Evolutionary conservation across 441 rosid species (phyloP), one percentile per base, ranked within the genome.

Genomic region (Populus tomentosa): DNA sequence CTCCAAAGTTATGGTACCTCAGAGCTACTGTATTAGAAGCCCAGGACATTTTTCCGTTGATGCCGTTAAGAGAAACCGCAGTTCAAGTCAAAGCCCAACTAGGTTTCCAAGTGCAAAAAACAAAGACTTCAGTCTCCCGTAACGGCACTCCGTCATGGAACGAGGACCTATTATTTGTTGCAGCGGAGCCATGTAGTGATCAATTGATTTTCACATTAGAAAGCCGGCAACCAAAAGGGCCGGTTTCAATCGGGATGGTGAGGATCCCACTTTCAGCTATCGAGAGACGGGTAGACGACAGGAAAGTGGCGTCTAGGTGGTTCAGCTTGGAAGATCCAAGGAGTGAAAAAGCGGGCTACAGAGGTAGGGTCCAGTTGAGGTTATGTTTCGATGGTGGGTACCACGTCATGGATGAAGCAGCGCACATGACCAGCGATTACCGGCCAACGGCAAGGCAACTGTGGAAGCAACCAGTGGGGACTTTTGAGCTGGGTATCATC

Each of bases 401-500:
- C 81, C 98, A 94, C 79, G 98, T 94, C 81, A 91, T 93, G 66
- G 98, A 94, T 53, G 98, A 94, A 80, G 95, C 98, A 1, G 93
- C 98, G 67, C 94, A 94, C 84, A 92, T 89, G 73, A 90, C 95
- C 85, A 94, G 98, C 71, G 98, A 94, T 82, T 91, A 91, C 85
- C 82, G 95, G 9, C 97, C 98, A 0, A 93, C 98, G 2, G 98
- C 97, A 10, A 94, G 89, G 86, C 98, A 93, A 85, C 90, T 94
- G 0, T 94, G 98, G 97, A 93, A 89, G 85, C 93, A 93, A 14
- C 88, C 98, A 0, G 80, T 91, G 0, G 98, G 98, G 40, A 84
- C 86, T 59, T 82, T 93, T 32, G 98, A 94, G 88, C 79, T 93
- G 74, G 97, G 97, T 38, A 88, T 94, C 61, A 88, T 91, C 1